Evolutionary conservation across 257 asterid genomes (phyloP).

Genomic region (Nicotiana undulata): DNA sequence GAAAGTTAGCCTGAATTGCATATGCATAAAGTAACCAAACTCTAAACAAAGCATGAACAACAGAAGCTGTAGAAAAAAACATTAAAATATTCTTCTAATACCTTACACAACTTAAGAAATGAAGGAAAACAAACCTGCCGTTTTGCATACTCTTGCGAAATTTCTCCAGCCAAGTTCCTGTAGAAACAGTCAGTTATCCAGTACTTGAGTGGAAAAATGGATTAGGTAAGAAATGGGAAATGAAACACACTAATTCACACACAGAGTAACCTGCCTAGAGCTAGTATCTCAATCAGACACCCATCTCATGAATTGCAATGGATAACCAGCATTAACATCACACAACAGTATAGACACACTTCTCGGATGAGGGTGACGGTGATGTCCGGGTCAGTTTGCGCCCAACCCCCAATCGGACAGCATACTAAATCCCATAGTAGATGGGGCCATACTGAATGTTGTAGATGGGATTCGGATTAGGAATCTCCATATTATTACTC

Average conservation of each 20-base stretch:
- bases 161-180: conserved; percentile 96
- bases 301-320: neutral
- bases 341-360: neutral
- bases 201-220: neutral
- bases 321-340: neutral
- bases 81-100: neutral
- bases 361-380: neutral
- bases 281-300: neutral
- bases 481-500: neutral
- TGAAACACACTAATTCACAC: neutral
- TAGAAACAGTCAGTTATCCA: neutral
- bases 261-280: neutral
- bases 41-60: neutral
- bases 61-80: neutral
- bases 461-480: neutral
- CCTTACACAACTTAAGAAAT: neutral
- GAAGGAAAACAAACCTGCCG: conserved; percentile 55
- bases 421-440: neutral
- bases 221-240: neutral
- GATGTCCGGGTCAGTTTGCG: neutral
- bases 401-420: neutral
- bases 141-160: conserved; percentile 65
- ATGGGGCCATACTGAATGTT: neutral
- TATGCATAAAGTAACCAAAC: neutral
- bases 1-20: neutral